A percentile compares a stretch with the other conserved stretches of the same genome.
phyloP scores from a whole-genome alignment of 2,329 filamentous ascomycete genomes.

The Talaromyces amestolkiae region DNA sequence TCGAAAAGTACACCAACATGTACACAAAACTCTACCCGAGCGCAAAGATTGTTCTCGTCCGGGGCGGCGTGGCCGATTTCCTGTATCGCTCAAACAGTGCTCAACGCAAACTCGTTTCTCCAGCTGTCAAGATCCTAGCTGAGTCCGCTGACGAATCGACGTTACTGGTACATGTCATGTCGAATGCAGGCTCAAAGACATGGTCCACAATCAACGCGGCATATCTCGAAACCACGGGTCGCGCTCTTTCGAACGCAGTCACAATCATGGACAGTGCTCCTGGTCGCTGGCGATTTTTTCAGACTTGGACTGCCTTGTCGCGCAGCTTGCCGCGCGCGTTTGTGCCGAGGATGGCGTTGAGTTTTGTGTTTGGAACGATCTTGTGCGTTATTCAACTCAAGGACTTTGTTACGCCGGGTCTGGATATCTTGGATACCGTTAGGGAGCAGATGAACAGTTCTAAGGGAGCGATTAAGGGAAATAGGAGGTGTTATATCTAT shows the following conservation, averaged over 20 bases:
- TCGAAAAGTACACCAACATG: slow-evolving; percentile 4
- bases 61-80: neutral
- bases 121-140: neutral
- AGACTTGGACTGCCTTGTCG: slow-evolving; percentile 3
- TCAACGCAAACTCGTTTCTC: neutral
- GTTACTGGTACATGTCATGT: slow-evolving; percentile 5
- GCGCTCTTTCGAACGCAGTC: neutral
- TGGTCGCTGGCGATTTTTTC: neutral
- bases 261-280: slow-evolving; percentile 13
- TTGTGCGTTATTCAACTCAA: neutral
- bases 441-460: neutral
- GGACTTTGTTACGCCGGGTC: neutral
- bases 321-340: slow-evolving; percentile 1
- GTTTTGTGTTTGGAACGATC: slow-evolving; percentile 3
- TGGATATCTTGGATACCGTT: slow-evolving; percentile 2
- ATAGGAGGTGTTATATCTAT: slow-evolving; percentile 8
- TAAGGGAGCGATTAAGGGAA: neutral
- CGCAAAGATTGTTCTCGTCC: slow-evolving; percentile 6
- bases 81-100: neutral
- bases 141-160: neutral
- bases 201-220: neutral
- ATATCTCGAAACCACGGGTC: neutral
- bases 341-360: neutral
- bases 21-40: neutral
- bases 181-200: slow-evolving; percentile 1